Evolutionary conservation across 305 asterid species (phyloP).

Genomic region (Fraxinus ornus): DNA sequence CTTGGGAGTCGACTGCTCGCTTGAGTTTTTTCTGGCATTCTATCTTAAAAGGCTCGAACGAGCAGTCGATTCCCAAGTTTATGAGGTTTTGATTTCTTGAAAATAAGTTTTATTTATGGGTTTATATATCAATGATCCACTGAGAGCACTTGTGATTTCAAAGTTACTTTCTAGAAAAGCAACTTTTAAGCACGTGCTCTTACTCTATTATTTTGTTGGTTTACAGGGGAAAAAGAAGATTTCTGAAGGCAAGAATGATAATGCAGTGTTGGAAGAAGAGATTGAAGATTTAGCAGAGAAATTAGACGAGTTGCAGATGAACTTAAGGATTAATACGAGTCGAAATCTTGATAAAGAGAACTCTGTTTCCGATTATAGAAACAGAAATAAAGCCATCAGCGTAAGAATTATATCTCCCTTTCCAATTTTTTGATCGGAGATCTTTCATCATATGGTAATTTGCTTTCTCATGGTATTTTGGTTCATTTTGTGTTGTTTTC

Average conservation of each 20-base stretch:
- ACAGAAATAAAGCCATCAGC: slow-evolving; percentile 27
- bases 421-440: neutral
- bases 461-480: neutral
- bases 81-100: neutral
- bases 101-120: neutral
- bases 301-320: slow-evolving; percentile 26
- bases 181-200: neutral
- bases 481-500: neutral
- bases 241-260: slow-evolving; percentile 37
- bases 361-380: slow-evolving; percentile 18
- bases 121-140: neutral
- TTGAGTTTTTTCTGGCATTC: neutral
- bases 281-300: slow-evolving; percentile 38
- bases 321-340: slow-evolving; percentile 25
- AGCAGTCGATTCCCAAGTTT: neutral
- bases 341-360: slow-evolving; percentile 28
- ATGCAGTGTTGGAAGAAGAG: slow-evolving; percentile 40
- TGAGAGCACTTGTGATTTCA: neutral
- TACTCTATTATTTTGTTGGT: neutral
- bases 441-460: neutral
- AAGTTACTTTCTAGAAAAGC: neutral
- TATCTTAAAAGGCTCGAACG: neutral
- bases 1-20: neutral
- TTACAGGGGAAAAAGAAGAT: slow-evolving; percentile 42
- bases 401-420: slow-evolving; percentile 35